Evolutionary conservation across 305 asterid species (phyloP).

Genomic region (Fraxinus paxiana): DNA sequence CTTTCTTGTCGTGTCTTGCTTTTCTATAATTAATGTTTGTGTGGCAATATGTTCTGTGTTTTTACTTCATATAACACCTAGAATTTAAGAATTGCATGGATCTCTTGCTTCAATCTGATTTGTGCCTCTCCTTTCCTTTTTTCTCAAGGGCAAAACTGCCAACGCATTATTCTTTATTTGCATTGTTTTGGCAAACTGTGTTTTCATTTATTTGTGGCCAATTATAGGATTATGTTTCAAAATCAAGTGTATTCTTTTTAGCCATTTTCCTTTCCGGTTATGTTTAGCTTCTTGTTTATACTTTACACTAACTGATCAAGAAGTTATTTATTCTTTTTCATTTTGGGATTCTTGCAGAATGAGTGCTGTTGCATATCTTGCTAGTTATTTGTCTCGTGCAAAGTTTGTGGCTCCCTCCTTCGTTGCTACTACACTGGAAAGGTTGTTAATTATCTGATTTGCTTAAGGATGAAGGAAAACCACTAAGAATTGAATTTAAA

Average conservation of each 20-base stretch:
- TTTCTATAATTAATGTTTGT: background rate
- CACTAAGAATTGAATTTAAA: background rate
- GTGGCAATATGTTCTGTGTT: background rate
- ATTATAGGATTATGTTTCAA: background rate
- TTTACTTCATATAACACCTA: background rate
- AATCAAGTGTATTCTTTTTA: background rate
- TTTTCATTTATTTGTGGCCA: background rate
- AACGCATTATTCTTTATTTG: background rate
- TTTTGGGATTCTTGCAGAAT: constrained; percentile 56
- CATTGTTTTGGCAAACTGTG: background rate
- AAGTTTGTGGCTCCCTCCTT: constrained; percentile 53
- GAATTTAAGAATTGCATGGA: background rate
- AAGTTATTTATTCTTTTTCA: constrained; percentile 2
- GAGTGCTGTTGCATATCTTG: constrained; percentile 90
- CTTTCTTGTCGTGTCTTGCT: background rate
- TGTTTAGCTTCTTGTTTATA: constrained; percentile 6
- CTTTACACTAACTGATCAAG: constrained; percentile 1
- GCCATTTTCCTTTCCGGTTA: background rate
- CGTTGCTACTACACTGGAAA: constrained; percentile 54
- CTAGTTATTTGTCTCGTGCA: constrained; percentile 88
- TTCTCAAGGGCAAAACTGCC: background rate
- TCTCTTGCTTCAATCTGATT: constrained; percentile 3
- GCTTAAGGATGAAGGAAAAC: background rate
- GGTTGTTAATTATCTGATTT: constrained; percentile 35
- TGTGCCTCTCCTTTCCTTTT: background rate